Conservation (phyloP, 352 stramenopile genomes). For the Pythium angustatum region DNA sequence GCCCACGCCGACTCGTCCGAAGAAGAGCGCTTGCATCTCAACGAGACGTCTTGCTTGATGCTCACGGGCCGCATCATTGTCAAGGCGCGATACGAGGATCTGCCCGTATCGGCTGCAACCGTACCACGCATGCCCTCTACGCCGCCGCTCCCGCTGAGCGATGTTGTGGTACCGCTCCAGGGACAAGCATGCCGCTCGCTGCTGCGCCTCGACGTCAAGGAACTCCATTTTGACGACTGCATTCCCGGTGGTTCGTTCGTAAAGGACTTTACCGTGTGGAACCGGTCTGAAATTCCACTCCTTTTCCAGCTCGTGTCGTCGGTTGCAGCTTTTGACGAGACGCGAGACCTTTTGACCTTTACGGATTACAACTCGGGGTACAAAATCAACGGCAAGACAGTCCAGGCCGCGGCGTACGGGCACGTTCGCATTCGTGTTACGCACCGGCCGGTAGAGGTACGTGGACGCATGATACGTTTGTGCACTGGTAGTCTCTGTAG, state of each 20-base stretch:
- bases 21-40: constrained; percentile 80
- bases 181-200: constrained; percentile 83
- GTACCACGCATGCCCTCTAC: constrained; percentile 33
- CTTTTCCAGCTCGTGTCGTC: constrained; percentile 85
- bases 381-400: constrained; percentile 74
- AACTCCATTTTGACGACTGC: constrained; percentile 89
- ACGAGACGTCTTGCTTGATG: constrained; percentile 81
- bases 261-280: constrained; percentile 91
- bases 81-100: constrained; percentile 34
- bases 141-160: constrained; percentile 39
- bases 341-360: constrained; percentile 72
- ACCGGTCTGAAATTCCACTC: constrained; percentile 86
- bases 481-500: too few species aligned
- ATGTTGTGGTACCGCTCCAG: constrained; percentile 79
- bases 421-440: constrained; percentile 87
- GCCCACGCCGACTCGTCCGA: constrained; percentile 72
- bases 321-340: constrained; percentile 62
- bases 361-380: constrained; percentile 89
- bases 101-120: constrained; percentile 22
- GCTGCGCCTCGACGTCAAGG: constrained; percentile 82
- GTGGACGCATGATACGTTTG: neutral
- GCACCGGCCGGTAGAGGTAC: constrained; percentile 77
- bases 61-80: constrained; percentile 67
- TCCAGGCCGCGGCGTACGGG: constrained; percentile 81
- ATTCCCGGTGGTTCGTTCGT: constrained; percentile 85